Percentiles rank a stretch among this genome's conserved stretches.
phyloP scores from a whole-genome alignment of 2,329 filamentous ascomycete genomes.

The Cladophialophora exuberans region DNA sequence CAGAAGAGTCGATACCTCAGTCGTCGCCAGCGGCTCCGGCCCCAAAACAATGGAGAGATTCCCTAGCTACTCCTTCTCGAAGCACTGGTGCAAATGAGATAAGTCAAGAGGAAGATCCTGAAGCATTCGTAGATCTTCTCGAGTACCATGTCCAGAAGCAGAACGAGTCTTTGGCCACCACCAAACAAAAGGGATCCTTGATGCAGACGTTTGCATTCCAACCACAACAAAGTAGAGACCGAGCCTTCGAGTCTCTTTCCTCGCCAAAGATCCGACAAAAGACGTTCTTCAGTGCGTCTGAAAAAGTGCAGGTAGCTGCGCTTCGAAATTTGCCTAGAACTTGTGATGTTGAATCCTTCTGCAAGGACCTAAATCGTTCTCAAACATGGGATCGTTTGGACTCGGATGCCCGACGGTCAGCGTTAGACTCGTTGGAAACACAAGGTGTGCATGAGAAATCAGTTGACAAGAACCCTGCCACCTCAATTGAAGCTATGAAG shows the following conservation, averaged over 20 bases:
- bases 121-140: constrained; percentile 41
- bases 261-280: background rate
- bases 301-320: constrained; percentile 18
- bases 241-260: background rate
- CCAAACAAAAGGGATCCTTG: constrained; percentile 40
- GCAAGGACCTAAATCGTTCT: constrained; percentile 5
- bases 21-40: constrained; percentile 26
- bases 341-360: background rate
- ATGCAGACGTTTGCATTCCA: constrained; percentile 43
- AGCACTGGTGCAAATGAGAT: constrained; percentile 10
- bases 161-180: constrained; percentile 33
- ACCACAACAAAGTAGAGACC: background rate
- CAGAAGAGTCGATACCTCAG: constrained; percentile 23
- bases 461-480: background rate
- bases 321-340: constrained; percentile 18
- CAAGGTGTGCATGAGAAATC: background rate
- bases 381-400: constrained; percentile 25
- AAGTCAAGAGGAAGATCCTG: constrained; percentile 24
- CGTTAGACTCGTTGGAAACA: constrained; percentile 23
- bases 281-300: constrained; percentile 19
- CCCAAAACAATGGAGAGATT: background rate
- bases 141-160: constrained; percentile 43
- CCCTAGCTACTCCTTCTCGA: background rate
- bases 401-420: constrained; percentile 17
- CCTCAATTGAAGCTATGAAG: no score